phyloP scores from a whole-genome alignment of 306 rosid genomes.

The Alnus glutinosa region DNA sequence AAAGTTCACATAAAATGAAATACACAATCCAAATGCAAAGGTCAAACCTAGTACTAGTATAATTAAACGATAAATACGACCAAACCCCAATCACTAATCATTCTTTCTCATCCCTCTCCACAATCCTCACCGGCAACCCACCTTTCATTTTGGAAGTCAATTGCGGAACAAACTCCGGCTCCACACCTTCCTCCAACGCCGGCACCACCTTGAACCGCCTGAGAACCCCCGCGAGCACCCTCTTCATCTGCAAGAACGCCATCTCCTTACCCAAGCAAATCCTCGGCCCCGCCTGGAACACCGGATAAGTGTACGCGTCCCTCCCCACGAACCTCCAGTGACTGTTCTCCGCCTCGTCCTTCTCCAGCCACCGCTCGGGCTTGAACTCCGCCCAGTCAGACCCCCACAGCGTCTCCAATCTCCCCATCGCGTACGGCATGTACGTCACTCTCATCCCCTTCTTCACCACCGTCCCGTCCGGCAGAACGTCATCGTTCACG shows the following conservation, averaged over 20 bases:
- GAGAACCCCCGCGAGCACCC: too few relatives aligned
- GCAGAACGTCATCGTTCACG: slow-evolving; percentile 46
- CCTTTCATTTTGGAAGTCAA: slow-evolving; percentile 58
- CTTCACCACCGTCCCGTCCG: slow-evolving; percentile 61
- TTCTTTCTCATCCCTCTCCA: slow-evolving; percentile 6
- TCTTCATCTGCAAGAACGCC: too few relatives aligned
- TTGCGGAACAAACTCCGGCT: slow-evolving; percentile 38
- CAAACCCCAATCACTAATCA: too few relatives aligned
- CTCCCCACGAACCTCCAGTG: slow-evolving; percentile 55
- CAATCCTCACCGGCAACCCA: slow-evolving; percentile 58
- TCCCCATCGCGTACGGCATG: slow-evolving; percentile 66
- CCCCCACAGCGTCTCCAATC: slow-evolving; percentile 62
- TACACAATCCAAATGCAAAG: too few relatives aligned
- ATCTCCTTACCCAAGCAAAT: too few relatives aligned
- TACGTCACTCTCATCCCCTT: slow-evolving; percentile 60
- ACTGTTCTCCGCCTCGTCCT: neutral
- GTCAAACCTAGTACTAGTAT: too few relatives aligned
- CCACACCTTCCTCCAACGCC: slow-evolving; percentile 3
- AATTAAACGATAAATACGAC: too few relatives aligned
- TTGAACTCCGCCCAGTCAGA: slow-evolving; percentile 55
- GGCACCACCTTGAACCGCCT: slow-evolving; percentile 56
- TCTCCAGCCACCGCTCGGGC: slow-evolving; percentile 72
- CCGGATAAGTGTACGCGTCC: too few relatives aligned
- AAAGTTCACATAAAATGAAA: too few relatives aligned
- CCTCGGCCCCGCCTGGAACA: too few relatives aligned